Base-by-base conservation (phyloP, 345 rosid species). In the Aquilaria yunnanensis region DNA sequence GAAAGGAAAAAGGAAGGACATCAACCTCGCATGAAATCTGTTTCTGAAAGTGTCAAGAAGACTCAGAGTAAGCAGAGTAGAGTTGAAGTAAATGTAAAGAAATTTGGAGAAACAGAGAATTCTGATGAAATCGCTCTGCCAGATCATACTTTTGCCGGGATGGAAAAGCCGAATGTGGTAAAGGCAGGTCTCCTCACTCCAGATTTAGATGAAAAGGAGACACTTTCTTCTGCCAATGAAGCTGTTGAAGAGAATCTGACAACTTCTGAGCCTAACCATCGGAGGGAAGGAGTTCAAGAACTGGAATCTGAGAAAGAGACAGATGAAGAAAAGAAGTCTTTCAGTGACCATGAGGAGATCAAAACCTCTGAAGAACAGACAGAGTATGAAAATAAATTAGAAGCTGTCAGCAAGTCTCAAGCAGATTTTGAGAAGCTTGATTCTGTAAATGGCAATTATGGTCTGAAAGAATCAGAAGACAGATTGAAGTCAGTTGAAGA, bases 1-100 rank as follows among this genome's bases (percentile, higher is more conserved):
- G 92, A 73, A 69, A 83, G 82, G 73, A 79, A 70, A 70, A 93
- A 78, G 64, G 81, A 76, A 66, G 87, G 88, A 57, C 67, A 69
- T 66, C 79, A 67, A 48, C 77, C 68, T 63, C 66, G 47, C 57
- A 75, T 63, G 64, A 84, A 80, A 59, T 54, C 48, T 46, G 79
- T 75, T 65, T 68, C 50, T 65, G 67, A 65, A 58, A 72, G 71
- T 54, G 74, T 72, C 37, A 62, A 66, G 57, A 76, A 61, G 74
- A 67, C 65, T 29, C 66, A 69, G 72, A 72, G 66, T 66, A 64
- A 56, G 61, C 73, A 64, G 46, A 61, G 47, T 55, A 65, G 80
- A 69, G 68, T 55, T 72, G 64, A 59, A 64, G 74, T 50, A 51
- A 72, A 59, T 67, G 69, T 72, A 34, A 78, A 71, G 60, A 74